Evolutionary conservation across 2,329 filamentous ascomycete species (phyloP).

Genomic region (Ceratocystis smalleyi): DNA sequence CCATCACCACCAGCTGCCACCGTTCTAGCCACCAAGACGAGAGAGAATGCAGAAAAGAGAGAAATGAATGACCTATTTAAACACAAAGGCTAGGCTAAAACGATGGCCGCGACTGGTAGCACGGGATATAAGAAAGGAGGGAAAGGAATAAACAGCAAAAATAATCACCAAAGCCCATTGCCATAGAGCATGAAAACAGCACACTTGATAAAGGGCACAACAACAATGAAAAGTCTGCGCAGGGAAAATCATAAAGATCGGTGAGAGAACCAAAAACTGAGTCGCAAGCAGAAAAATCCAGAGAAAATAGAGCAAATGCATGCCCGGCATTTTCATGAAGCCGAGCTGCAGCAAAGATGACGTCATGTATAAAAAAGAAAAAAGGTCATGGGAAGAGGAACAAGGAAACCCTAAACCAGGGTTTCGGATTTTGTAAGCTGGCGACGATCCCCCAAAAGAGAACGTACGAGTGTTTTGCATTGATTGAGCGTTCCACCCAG

Average conservation of each 20-base stretch:
- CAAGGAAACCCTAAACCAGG: background rate
- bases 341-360: background rate
- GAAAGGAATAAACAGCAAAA: constrained; percentile 1
- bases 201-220: background rate
- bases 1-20: background rate
- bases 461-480: background rate
- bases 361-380: constrained; percentile 5
- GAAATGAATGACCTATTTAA: constrained; percentile 3
- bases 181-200: background rate
- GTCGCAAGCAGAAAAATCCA: background rate
- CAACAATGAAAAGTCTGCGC: background rate
- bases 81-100: constrained; percentile 2
- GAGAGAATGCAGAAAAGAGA: background rate
- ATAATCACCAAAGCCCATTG: constrained; percentile 5
- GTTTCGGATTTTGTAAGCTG: background rate
- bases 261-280: background rate
- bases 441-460: background rate
- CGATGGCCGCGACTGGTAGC: background rate
- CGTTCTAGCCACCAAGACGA: background rate
- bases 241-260: background rate
- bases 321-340: background rate
- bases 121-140: background rate
- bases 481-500: background rate
- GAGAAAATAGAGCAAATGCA: constrained; percentile 1
- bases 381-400: background rate